Evolutionary conservation across 768 basidiomycete species (phyloP).

Genomic region (Agaricus bisporus): DNA sequence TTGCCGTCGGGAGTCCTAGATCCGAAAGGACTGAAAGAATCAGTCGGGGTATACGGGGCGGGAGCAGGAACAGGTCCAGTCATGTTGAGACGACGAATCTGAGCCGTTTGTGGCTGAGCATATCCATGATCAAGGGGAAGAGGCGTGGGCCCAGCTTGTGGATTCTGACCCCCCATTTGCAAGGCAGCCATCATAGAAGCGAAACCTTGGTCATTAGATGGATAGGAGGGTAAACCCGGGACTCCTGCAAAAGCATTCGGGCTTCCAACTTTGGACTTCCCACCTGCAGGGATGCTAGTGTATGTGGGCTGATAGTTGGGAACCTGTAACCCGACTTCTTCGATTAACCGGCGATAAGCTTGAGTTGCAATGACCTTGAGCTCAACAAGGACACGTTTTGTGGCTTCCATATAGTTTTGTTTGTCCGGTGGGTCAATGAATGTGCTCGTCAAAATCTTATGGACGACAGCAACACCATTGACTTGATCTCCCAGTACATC

Average conservation of each 20-base stretch:
- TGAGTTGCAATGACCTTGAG: conserved; percentile 93
- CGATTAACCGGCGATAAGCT: conserved; percentile 88
- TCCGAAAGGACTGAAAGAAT: conserved; percentile 49
- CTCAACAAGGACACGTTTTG: conserved; percentile 84
- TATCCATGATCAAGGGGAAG: conserved; percentile 57
- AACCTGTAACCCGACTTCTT: conserved; percentile 90
- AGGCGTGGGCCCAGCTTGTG: conserved; percentile 62
- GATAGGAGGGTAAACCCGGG: conserved; percentile 73
- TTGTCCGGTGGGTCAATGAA: conserved; percentile 74
- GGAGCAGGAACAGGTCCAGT: conserved; percentile 25
- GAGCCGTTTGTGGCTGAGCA: conserved; percentile 29
- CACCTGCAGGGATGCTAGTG: conserved; percentile 50
- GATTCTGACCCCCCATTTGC: conserved; percentile 86
- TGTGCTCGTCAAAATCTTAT: conserved; percentile 86
- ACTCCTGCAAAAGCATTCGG: conserved; percentile 50
- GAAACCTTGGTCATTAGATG: conserved; percentile 76
- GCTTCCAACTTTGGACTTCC: conserved; percentile 51
- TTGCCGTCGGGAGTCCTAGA: conserved; percentile 38
- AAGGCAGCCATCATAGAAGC: conserved; percentile 92
- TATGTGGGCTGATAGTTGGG: conserved; percentile 84
- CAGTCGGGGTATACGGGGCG: conserved; percentile 33
- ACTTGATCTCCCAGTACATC: conserved; percentile 96
- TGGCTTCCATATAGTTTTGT: conserved; percentile 70
- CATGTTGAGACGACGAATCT: conserved; percentile 23
- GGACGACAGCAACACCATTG: conserved; percentile 88